Evolutionary conservation across 225 moss, liverwort and hornwort species (phyloP).

Genomic region (Polytrichum formosum): DNA sequence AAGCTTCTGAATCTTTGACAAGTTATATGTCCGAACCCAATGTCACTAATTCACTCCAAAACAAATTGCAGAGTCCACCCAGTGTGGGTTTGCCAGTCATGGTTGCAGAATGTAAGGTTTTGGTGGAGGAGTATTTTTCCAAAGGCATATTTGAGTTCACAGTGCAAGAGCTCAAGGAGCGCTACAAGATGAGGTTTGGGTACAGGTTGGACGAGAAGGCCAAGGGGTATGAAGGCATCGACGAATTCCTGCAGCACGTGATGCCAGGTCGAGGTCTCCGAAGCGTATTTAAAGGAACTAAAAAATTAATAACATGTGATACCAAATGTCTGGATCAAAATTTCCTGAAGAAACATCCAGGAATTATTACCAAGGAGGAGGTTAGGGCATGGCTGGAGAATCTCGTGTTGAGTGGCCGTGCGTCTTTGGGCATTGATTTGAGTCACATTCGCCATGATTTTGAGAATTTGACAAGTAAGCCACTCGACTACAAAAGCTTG

Average conservation of each 20-base stretch:
- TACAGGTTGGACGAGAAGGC: constrained; percentile 10
- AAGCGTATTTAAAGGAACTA: constrained; percentile 3
- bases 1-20: too few relatives aligned
- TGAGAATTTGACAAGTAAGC: constrained; percentile 25
- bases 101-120: constrained; percentile 18
- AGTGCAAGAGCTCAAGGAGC: constrained; percentile 14
- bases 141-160: constrained; percentile 22
- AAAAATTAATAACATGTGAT: constrained; percentile 23
- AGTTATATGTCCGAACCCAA: too few relatives aligned
- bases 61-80: too few relatives aligned
- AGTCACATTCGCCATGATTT: constrained; percentile 28
- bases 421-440: constrained; percentile 28
- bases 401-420: constrained; percentile 33
- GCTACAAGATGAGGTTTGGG: constrained; percentile 22
- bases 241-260: constrained; percentile 23
- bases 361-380: constrained; percentile 29
- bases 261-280: constrained; percentile 24
- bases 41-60: too few relatives aligned
- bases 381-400: constrained; percentile 42
- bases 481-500: constrained; percentile 36
- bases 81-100: background rate
- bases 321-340: constrained; percentile 1
- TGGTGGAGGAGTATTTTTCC: constrained; percentile 27
- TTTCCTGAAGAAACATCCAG: background rate
- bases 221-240: constrained; percentile 21